Evolutionary conservation across 257 asterid species (phyloP).

Genomic region (Plantago ovata): DNA sequence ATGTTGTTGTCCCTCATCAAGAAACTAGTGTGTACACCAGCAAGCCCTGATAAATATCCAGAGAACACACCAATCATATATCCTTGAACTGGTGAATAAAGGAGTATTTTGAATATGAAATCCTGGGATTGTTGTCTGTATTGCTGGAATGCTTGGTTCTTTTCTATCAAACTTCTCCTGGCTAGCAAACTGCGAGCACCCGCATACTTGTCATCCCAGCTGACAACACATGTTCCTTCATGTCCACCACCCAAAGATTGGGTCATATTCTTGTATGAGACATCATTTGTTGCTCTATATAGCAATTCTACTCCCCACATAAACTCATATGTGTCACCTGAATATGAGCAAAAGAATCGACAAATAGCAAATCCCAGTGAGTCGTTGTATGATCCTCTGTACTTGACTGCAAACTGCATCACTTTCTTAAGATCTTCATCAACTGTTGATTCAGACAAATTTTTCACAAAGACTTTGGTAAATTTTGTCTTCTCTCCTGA

Average conservation of each 20-base stretch:
- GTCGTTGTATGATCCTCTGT: constrained; percentile 78
- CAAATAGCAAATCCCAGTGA: constrained; percentile 61
- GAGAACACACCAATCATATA: no score
- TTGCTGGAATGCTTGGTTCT: constrained; percentile 37
- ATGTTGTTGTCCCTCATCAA: no score
- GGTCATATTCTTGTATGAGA: constrained; percentile 41
- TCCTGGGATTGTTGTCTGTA: constrained; percentile 58
- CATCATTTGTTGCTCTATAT: constrained; percentile 64
- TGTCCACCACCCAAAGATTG: constrained; percentile 50
- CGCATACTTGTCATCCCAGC: constrained; percentile 89
- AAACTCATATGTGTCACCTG: constrained; percentile 79
- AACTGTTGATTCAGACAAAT: constrained; percentile 61
- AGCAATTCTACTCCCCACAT: constrained; percentile 91
- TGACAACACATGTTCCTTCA: constrained; percentile 55
- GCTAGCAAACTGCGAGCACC: constrained; percentile 83
- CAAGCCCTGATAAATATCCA: no score
- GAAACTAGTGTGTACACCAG: no score
- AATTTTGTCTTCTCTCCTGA: constrained; percentile 57
- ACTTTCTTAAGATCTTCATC: constrained; percentile 70
- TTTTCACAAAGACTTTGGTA: constrained; percentile 79
- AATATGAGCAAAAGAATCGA: constrained; percentile 83
- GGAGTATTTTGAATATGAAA: constrained; percentile 68
- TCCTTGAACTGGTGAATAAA: constrained; percentile 72
- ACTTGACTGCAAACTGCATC: constrained; percentile 60
- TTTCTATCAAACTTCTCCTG: constrained; percentile 56